Base-by-base conservation (phyloP, 140 eudicot species). In the Bidens hawaiensis region DNA sequence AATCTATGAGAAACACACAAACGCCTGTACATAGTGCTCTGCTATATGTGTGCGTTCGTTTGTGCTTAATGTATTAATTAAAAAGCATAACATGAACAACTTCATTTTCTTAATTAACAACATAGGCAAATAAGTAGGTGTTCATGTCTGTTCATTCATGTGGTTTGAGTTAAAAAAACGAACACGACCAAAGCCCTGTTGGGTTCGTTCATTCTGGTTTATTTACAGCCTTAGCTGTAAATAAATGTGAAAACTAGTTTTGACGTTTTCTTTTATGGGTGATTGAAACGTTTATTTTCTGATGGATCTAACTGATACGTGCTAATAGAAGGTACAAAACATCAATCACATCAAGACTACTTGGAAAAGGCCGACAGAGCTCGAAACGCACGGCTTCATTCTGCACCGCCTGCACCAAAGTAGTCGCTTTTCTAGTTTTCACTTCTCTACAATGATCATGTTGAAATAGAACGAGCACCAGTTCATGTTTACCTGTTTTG, bases 341-440 rank as follows among this genome's bases (percentile, higher is more conserved):
- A 93, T 49, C 84, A 71, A 26, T 93, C 99, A 4, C 99, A 93
- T 76, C 99, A 93, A 72, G 99, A 93, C 77, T 93, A 88, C 77
- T 48, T 88, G 84, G 99, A 93, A 52, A 84, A 69, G 52, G 97
- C 96, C 43, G 97, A 90, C 55, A 91, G 80, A 76, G 99, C 96
- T 47, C 74, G 99, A 47, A 85, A 70, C 33, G 95, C 64, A 18
- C 75, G 96, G 15, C 95, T 93, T 60, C 88, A 95, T 65, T 69
- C 94, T 46, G 75, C 88, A 68, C 79, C 93, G 6, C 73, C 97
- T n/a, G 56, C 76, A 41, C 17, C 95, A 46, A 83, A 74, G 53
- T 77, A 76, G 80, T 71, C 45, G 17, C 55, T 40, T 6, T 2
- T 10, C 64, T 19, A 19, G 76, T 18, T 42, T 25, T 59, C 19